A percentile compares a stretch with the other conserved stretches of the same genome.
These are phyloP conservation scores for Amniculicola lignicola DNA, from an alignment of 495 filamentous ascomycete species.

Conservation along the genomic window DNA sequence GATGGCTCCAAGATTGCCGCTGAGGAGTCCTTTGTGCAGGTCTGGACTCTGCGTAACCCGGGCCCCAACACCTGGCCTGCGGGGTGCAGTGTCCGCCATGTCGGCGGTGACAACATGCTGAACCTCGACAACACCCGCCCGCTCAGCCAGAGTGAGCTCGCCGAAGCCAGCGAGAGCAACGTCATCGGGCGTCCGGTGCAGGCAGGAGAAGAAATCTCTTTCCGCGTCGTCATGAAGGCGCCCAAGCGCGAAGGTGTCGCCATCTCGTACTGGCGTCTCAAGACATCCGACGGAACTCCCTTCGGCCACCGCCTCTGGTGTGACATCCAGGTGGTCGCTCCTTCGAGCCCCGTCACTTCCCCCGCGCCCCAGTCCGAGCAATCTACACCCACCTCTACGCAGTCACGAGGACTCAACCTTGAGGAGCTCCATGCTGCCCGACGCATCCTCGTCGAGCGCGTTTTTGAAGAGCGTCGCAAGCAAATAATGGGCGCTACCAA, in stretches of 20 bases:
- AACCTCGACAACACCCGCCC: conserved; percentile 75
- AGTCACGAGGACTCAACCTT: no score
- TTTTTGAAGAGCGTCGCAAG: conserved; percentile 21
- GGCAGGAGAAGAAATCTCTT: conserved; percentile 70
- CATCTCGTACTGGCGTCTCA: conserved; percentile 96
- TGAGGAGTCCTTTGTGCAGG: conserved; percentile 75
- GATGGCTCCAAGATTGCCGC: conserved; percentile 73
- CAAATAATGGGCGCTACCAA: conserved; percentile 1
- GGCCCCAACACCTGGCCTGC: conserved; percentile 78
- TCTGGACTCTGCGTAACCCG: conserved; percentile 86
- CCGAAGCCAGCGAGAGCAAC: conserved; percentile 75
- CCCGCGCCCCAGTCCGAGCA: not conserved
- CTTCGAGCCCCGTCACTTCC: conserved; percentile 8
- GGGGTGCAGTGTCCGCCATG: conserved; percentile 85
- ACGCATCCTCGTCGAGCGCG: conserved; percentile 13
- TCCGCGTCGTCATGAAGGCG: conserved; percentile 79
- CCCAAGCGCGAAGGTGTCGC: conserved; percentile 67
- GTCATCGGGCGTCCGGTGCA: conserved; percentile 64
- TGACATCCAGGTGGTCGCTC: conserved; percentile 57
- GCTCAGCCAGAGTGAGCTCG: conserved; percentile 66
- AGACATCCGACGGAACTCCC: conserved; percentile 70
- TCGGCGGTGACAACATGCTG: conserved; percentile 94
- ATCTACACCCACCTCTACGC: not conserved
- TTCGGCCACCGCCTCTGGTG: conserved; percentile 97
- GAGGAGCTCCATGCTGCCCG: no score